Conservation (phyloP, 495 filamentous ascomycete species). For the Penicillium soppii region DNA sequence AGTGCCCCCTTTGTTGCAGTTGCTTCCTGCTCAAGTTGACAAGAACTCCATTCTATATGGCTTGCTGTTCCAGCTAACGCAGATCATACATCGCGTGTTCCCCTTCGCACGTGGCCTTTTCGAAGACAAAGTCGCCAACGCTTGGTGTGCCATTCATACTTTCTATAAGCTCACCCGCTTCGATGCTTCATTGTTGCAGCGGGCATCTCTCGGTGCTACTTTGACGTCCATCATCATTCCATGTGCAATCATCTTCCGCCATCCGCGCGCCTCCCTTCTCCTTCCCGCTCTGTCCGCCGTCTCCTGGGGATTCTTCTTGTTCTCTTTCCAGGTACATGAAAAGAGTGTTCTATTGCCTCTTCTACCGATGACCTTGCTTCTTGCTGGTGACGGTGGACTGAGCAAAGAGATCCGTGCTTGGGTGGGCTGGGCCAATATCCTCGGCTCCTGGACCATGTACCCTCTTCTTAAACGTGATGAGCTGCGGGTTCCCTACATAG, state of each 20-base stretch:
- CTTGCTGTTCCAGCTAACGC: conserved; percentile 69
- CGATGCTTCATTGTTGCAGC: conserved; percentile 65
- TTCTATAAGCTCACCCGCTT: conserved; percentile 80
- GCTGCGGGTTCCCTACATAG: conserved; percentile 77
- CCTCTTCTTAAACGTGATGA: conserved; percentile 84
- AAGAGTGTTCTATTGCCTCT: conserved; percentile 92
- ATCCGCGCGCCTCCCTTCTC: conserved; percentile 72
- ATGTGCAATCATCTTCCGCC: conserved; percentile 73
- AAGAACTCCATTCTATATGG: conserved; percentile 67
- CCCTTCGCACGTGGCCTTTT: conserved; percentile 93
- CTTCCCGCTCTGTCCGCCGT: conserved; percentile 76
- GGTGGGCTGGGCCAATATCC: conserved; percentile 89
- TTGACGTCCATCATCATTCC: conserved; percentile 73
- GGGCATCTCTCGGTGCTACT: conserved; percentile 73
- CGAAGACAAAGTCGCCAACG: conserved; percentile 97
- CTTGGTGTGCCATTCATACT: conserved; percentile 92
- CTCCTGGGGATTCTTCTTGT: conserved; percentile 96
- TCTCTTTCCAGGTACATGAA: conserved; percentile 96
- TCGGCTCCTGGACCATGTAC: conserved; percentile 92
- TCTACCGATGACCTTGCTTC: conserved; percentile 84
- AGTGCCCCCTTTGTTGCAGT: conserved; percentile 56
- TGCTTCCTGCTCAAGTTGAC: conserved; percentile 58
- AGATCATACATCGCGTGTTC: conserved; percentile 86
- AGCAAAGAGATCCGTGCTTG: conserved; percentile 75
- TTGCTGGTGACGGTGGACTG: conserved; percentile 74